A percentile compares a stretch with the other conserved stretches of the same genome.
These are phyloP conservation scores for Aspergillus sp. DNA, from an alignment of 2,329 filamentous ascomycete genomes.

Conservation along the genomic window DNA sequence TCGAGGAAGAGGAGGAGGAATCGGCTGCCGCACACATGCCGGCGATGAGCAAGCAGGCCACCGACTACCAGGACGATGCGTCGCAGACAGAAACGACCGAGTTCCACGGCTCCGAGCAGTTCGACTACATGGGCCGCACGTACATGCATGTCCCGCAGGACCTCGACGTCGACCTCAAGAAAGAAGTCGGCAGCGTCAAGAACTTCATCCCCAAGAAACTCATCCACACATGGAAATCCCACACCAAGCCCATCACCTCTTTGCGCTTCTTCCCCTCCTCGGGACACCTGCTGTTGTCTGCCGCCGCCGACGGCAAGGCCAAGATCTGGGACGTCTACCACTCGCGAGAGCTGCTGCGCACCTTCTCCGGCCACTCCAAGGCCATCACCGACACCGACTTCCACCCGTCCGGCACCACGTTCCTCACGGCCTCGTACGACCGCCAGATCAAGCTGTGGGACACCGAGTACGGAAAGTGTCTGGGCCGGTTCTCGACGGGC, in stretches of 20 bases:
- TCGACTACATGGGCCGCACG: conserved; percentile 91
- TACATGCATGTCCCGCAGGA: conserved; percentile 98
- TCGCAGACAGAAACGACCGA: conserved; percentile 75
- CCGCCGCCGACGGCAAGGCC: conserved; percentile 84
- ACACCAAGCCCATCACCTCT: conserved; percentile 81
- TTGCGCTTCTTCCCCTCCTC: conserved; percentile 85
- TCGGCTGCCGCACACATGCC: conserved; percentile 52
- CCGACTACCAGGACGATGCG: conserved; percentile 51
- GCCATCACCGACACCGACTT: conserved; percentile 87
- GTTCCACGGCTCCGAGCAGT: conserved; percentile 79
- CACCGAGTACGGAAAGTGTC: conserved; percentile 86
- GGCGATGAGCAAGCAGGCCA: conserved; percentile 50
- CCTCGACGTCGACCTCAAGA: conserved; percentile 77
- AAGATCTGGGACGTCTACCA: conserved; percentile 97
- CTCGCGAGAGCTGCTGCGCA: conserved; percentile 79
- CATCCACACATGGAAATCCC: conserved; percentile 82
- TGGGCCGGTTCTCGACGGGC: conserved; percentile 85
- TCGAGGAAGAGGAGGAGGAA: conserved; percentile 61
- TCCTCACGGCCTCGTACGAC: conserved; percentile 89
- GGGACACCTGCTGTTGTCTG: conserved; percentile 83
- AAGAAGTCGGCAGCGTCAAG: conserved; percentile 74
- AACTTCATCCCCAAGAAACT: conserved; percentile 96
- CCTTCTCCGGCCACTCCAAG: conserved; percentile 88
- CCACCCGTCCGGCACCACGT: conserved; percentile 75
- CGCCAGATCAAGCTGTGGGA: conserved; percentile 98